Evolutionary conservation across 495 filamentous ascomycete species (phyloP), one percentile per base, ranked within the genome.

Genomic region (Podospora fimiseda): DNA sequence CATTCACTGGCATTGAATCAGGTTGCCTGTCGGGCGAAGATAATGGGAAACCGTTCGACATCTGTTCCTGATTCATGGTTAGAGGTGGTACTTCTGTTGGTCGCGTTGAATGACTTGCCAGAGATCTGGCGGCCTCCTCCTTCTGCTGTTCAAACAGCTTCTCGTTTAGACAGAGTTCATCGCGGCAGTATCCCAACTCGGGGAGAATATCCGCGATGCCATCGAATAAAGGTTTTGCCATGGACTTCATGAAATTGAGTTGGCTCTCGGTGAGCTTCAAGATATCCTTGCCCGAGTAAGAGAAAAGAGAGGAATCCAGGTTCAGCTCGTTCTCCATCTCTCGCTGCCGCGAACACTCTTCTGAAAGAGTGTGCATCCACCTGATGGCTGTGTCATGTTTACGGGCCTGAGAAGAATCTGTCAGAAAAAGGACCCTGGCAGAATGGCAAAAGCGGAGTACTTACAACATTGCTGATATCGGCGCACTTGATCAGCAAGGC

Each of bases 391-490:
- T 78, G 30, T 86, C 79, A 70, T 91, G 90, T 52, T 83, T 84
- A 51, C 91, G 84, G 27, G 91, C 89, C 87, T 91, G 9, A 36
- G 62, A 0, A 40, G 9, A 21, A 23, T 19, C 48, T 44, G 73
- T 64, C 72, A 68, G 63, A 52, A 47, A 46, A n/a, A 21, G 19
- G 2, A 2, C 2, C 33, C 18, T 59, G 43, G 60, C 53, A 9
- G 24, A 14, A n/a, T n/a, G n/a, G n/a, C 13, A 47, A 23, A 38
- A 50, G 16, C 1, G 13, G 19, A 22, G 15, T 39, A 78, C 80
- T 62, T 77, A 90, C 89, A 60, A 98, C 94, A 65, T 98, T 98
- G 70, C 93, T 96, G 65, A 98, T 97, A 65, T 98, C 93, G 22
- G 93, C 93, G 66, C 93, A 96, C 63, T 98, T 98, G 71, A 98